Percentiles rank a stretch among this genome's conserved stretches.
These are phyloP conservation scores for Dendryphion nanum DNA, from an alignment of 2,329 filamentous ascomycete species.

Conservation along the genomic window DNA sequence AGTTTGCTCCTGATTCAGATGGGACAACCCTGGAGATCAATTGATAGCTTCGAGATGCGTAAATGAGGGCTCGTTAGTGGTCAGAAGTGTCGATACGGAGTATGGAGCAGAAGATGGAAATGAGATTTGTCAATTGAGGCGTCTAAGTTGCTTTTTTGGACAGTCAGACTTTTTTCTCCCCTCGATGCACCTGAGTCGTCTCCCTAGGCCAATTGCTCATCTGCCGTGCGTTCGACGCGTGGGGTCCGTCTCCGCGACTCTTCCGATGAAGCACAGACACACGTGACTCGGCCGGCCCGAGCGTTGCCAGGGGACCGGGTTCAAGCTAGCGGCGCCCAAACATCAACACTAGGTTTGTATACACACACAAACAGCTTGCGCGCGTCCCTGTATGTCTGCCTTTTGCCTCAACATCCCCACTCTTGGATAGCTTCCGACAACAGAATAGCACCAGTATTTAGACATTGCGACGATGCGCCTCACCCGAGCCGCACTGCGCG, in stretches of 20 bases:
- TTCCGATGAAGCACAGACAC: too few species aligned
- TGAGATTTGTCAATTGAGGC: not conserved
- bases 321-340: constrained; percentile 5
- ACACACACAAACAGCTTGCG: constrained; percentile 4
- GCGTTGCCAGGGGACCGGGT: constrained; percentile 3
- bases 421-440: constrained; percentile 2
- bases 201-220: not conserved
- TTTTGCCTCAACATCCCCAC: constrained; percentile 11
- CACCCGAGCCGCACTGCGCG: constrained; percentile 44
- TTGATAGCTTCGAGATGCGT: not conserved
- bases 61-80: not conserved
- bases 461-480: constrained; percentile 37
- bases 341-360: constrained; percentile 12
- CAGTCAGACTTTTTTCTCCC: not conserved
- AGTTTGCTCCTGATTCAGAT: not conserved
- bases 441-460: constrained; percentile 1
- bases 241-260: not conserved
- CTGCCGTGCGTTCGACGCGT: not conserved
- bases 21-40: not conserved
- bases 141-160: not conserved
- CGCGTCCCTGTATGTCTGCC: constrained; percentile 18
- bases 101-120: not conserved
- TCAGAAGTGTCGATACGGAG: not conserved
- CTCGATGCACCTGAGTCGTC: not conserved
- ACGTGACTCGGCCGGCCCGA: not conserved